Evolutionary conservation across 257 asterid genomes (phyloP), one percentile per base, ranked within the genome.

Genomic region (Solanum paucissectum): DNA sequence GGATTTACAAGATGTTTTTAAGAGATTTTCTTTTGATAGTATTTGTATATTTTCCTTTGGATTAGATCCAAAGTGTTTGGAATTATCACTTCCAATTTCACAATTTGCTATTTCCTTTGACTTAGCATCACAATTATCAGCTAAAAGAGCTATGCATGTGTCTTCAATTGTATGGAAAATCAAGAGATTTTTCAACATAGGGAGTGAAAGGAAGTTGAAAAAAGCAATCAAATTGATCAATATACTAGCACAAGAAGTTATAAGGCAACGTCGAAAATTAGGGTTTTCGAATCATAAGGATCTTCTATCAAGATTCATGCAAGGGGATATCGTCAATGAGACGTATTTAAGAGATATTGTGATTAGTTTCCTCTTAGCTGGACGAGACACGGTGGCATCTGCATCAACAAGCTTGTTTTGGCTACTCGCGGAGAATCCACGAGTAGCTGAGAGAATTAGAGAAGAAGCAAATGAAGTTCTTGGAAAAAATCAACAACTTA

Each of bases 21-120:
- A 88, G 72, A 55, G 93, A 84, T 92, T 92, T 68, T 89, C 93
- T 1, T 92, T 92, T 33, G 91, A 92, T 85, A 83, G 90, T 66
- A 92, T 92, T 32, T 92, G 93, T n/a, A 92, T 83, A 83, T 90
- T 92, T 49, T 92, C 94, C 1, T 92, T 92, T 83, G 94, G 93
- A 33, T 74, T 92, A 29, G 94, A 92, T 88, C 94, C 93, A 6
- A 92, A 88, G 21, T 88, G 94, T 62, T 40, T 92, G 64, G 93
- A 91, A 25, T 55, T 91, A 5, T 86, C 92, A 37, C 36, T 90
- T 10, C 92, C 92, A 25, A 36, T 91, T 11, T 92, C 93, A 12
- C 88, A 92, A 73, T 92, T 92, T 42, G 93, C 91, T 16, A 49
- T 62, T 13, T 89, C 91, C 1, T 90, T 92, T 44, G 93, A 92